A percentile compares a stretch with the other conserved stretches of the same genome.
Evolutionary conservation across 345 rosid species (phyloP).

Genomic region (Nasturtium officinale): DNA sequence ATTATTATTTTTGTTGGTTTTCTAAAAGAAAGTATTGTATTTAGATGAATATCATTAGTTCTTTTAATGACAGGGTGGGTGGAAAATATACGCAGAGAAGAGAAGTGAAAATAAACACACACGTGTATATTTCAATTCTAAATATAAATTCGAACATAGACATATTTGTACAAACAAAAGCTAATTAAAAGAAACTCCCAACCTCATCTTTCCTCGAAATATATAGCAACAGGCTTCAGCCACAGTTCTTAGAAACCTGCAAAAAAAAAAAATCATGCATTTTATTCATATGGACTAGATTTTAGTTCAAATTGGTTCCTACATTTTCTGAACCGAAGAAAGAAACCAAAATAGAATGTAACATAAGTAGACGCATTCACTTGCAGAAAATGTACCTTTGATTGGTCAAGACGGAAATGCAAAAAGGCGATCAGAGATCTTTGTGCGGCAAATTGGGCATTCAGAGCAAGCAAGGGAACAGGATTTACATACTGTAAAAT

Average conservation of each 20-base stretch:
- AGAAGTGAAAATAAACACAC: not conserved
- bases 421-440: constrained; percentile 88
- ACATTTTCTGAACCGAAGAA: constrained; percentile 13
- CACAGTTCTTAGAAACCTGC: constrained; percentile 22
- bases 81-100: not conserved
- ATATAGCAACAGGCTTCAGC: constrained; percentile 39
- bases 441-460: constrained; percentile 98
- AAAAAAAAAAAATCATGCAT: constrained; percentile 19
- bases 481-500: constrained; percentile 87
- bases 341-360: constrained; percentile 3
- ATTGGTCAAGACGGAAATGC: constrained; percentile 78
- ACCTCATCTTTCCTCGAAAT: constrained; percentile 31
- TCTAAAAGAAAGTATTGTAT: not conserved
- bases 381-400: constrained; percentile 25
- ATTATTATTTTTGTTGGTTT: not conserved
- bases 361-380: constrained; percentile 1
- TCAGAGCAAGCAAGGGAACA: constrained; percentile 98
- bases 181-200: constrained; percentile 26
- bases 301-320: not conserved
- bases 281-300: constrained; percentile 1
- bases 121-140: constrained; percentile 8
- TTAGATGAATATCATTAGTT: not conserved
- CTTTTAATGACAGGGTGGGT: not conserved
- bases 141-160: constrained; percentile 12
- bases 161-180: constrained; percentile 35